Base-by-base conservation (phyloP, 352 stramenopile species). In the Globisporangium paddicum region DNA sequence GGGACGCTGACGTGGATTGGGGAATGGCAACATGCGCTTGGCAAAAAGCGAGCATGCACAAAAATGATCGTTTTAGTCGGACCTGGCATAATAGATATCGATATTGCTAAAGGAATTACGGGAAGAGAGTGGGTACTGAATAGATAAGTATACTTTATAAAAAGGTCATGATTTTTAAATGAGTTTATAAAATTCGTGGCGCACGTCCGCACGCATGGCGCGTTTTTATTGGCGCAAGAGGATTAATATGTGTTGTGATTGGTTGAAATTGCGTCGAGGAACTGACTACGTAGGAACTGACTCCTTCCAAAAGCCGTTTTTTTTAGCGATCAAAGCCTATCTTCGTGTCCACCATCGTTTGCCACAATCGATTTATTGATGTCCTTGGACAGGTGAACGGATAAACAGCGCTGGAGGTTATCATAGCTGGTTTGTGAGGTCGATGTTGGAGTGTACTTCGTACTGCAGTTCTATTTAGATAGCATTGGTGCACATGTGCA, bases 171-270 rank as follows among this genome's bases (percentile, higher is more conserved):
- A 32, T 5, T 23, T 55, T 4, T 42, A 28, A 46, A 47, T 4
- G 18, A 35, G 16, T 14, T 8, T 2, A 2, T 21, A 11, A n/a
- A 38, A 9, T 23, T 3, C 2, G 3, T 16, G 38, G 52, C 23
- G 52, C 38, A 32, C 38, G 52, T 58, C 52, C 38, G 23, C 52
- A 58, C 52, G 38, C 38, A 23, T 6, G 18, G 52, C 38, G 52
- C 52, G 38, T 58, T 58, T 58, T 18, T 58, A 50, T 58, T 58
- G 52, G 52, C 52, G 52, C 38, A 48, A 49, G 51, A 9, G 13
- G 2, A 14, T 9, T 6, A 16, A 5, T 10, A 11, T 25, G 10
- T 8, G 5, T 16, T 23, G 9, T 18, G 34, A 56, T 49, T 58
- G 37, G 37, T 5, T 47, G 25, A 58, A 58, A 49, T 10, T 16